Evolutionary conservation across 805 yeast genomes (phyloP), one percentile per base, ranked within the genome.

Genomic region (Metahyphopichia silvanorum): DNA sequence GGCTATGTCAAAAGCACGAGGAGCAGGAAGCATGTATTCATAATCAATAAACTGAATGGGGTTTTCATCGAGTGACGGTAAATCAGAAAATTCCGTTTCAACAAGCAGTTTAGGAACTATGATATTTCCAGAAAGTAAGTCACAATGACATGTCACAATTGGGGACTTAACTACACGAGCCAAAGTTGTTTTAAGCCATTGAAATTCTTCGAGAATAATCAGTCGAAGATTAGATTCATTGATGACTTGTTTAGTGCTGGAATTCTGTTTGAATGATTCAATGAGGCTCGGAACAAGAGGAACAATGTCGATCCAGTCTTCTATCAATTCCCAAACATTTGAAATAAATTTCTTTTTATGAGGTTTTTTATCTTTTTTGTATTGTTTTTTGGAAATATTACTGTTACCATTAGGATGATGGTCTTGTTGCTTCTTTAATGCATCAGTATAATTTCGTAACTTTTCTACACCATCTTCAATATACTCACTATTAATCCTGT

Each of bases 1-100:
- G 10, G 87, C 82, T 15, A 82, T 77, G 48, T 81, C 88, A 49
- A 80, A 81, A 0, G 84, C 87, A 29, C 88, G 55, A 4, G 87
- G 86, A 3, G 82, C 83, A 8, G 80, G 81, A 40, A 77, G 65
- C 75, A 82, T 76, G 46, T 81, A 81, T 57, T 81, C 88, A 47
- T 81, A 81, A 49, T 81, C 88, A 28, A 81, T 81, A 44, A 81
- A 79, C 10, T 75, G 66, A 10, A 79, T 64, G 0, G 77, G 77
- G 40, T 59, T 63, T 2, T 44, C 48, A 6, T 32, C 48, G 21
- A 48, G 34, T 5, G 37, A 24, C 1, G 57, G 55, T 24, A 51
- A 16, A 9, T n/a, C 11, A 15, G 13, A 16, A 4, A 44, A 40
- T 16, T 35, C 43, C 11, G 18, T 15, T 17, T 44, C 36, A 2